Base-by-base conservation (phyloP, 192 early-diverging fungal genomes). In the Linnemannia zychae region DNA sequence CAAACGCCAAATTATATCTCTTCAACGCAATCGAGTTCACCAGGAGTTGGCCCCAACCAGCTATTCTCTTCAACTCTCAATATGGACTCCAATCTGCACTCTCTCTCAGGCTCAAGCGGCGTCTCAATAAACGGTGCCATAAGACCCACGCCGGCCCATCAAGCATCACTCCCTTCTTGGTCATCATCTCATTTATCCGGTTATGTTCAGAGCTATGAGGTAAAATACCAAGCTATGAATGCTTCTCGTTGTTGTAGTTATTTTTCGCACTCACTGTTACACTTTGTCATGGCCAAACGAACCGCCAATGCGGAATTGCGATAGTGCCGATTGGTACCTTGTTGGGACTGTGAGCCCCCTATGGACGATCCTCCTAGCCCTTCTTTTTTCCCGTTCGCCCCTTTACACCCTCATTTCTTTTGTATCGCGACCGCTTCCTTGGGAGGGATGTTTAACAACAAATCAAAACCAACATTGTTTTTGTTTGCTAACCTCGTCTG, bases 121-220 rank as follows among this genome's bases (percentile, higher is more conserved):
- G 28, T 63, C 7, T 63, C 24, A 13, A 31, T 63, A 3, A 31
- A 63, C 24, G 57, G 57, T 3, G 31, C 73, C 7, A 40, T 63
- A 67, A 53, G 67, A 68, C 37, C 57, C 52, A 47, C 49, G 57
- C 28, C 73, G 49, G 46, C 50, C 31, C 71, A 73, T 47, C 52
- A 70, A n/a, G 13, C 40, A 53, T 60, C 76, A 3, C 20, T 74
- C 4, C 78, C 78, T 0, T 22, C 57, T 13, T 80, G 78, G 78
- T 34, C 78, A 9, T n/a, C 78, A 7, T 28, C 78, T 31, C 31
- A 69, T 17, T 40, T 79, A 36, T 60, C 60, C 44, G 12, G 57
- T 22, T 80, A 80, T 73, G 38, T 52, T 11, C 72, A 49, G 53
- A 47, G 40, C 28, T 80, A 74, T 28, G 78, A 80, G 78, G 78